Conservation (phyloP, 2,329 filamentous ascomycete species). For the Scytalidium sp. region DNA sequence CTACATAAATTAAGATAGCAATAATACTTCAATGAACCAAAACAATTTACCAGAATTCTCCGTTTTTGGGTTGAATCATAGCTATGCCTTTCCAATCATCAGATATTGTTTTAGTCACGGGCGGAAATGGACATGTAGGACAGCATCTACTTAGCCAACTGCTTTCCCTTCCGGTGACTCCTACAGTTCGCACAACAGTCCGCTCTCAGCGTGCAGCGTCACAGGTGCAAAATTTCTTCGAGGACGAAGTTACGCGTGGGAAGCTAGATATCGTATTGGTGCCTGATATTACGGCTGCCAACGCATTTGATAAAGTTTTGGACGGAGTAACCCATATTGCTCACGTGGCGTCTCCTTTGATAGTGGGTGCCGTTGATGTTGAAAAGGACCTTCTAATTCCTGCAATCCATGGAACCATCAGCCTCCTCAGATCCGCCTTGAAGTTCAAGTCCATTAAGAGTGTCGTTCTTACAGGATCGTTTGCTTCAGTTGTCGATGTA, state of each 20-base stretch:
- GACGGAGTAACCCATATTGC: slow-evolving; percentile 8
- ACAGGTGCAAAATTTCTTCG: background rate
- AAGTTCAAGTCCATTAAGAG: background rate
- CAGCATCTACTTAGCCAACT: slow-evolving; percentile 4
- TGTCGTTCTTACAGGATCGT: slow-evolving; percentile 1
- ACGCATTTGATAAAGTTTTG: slow-evolving; percentile 10
- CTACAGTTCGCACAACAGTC: slow-evolving; percentile 1
- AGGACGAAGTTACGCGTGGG: background rate
- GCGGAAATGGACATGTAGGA: slow-evolving; percentile 3
- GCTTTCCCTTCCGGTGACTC: background rate
- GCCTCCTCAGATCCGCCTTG: background rate
- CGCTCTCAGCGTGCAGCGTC: background rate
- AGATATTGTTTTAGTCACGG: background rate
- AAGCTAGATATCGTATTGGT: background rate
- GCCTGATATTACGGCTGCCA: slow-evolving; percentile 8
- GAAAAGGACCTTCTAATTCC: slow-evolving; percentile 1
- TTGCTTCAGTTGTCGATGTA: slow-evolving; percentile 1
- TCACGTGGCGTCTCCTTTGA: slow-evolving; percentile 2
- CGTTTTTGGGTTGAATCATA: too few relatives aligned
- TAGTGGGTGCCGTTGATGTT: background rate
- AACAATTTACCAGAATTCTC: too few relatives aligned
- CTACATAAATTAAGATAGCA: too few relatives aligned
- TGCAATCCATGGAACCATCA: background rate
- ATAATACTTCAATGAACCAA: too few relatives aligned
- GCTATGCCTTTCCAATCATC: background rate